Base-by-base conservation (phyloP, 1,284 basidiomycete genomes). In the Stereum hirsutum region DNA sequence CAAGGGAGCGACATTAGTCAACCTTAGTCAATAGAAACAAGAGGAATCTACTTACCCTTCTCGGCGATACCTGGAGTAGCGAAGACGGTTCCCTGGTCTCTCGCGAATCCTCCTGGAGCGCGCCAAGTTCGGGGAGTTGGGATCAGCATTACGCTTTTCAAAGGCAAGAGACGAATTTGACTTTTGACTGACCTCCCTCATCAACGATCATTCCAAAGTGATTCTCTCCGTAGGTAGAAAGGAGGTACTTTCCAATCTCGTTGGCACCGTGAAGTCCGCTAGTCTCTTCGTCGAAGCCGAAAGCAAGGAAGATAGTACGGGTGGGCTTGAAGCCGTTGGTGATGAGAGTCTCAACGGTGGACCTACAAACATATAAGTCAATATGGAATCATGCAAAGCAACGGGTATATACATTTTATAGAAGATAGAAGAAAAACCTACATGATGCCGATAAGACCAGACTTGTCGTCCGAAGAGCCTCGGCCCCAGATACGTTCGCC, bases 251-350 rank as follows among this genome's bases (percentile, higher is more conserved):
- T 10, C 62, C 64, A 31, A 83, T 60, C 6, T 63, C 51, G 2
- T 54, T 49, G 2, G 78, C 79, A 15, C 77, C 80, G 12, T 69
- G 64, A 28, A 65, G 50, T 3, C 80, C 78, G 21, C 69, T 66
- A 2, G 65, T 57, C 59, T 88, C 84, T 52, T 87, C 85, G 52
- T 88, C 83, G 45, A 76, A 78, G n/a, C 85, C 85, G 41, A 75
- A 78, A 1, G 75, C 72, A 20, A 84, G 62, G 19, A 86, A 64
- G 32, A 87, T 61, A 0, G 68, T 66, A 4, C 78, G 69, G 12
- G 63, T 60, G 0, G 77, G 79, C 28, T 64, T 50, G 52, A 77
- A 81, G 27, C 65, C 72, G 21, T 57, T 59, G 42, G 70, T 63
- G n/a, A 82, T 56, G 3, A 82, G 59, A 0, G 68, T 63, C 54